phyloP scores from a whole-genome alignment of 2,329 filamentous ascomycete species.

The Hypoxylon sp. region DNA sequence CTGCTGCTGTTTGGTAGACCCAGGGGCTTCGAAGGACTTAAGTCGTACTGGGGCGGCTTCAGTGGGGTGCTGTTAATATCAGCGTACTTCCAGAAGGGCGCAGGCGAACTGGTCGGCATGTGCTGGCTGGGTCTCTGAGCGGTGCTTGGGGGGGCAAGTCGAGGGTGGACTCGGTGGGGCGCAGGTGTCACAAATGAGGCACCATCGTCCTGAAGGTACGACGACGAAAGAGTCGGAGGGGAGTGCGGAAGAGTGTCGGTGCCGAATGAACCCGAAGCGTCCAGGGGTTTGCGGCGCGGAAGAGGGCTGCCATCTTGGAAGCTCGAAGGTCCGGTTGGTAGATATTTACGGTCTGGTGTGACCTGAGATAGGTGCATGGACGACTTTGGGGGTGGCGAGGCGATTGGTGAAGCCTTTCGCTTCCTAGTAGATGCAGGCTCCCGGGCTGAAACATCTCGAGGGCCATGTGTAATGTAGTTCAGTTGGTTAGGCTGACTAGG shows the following conservation, averaged over 20 bases:
- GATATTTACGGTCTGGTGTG: slow-evolving; percentile 70
- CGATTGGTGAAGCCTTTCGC: slow-evolving; percentile 66
- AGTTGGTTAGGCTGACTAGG: slow-evolving; percentile 68
- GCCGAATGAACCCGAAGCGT: slow-evolving; percentile 60
- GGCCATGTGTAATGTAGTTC: slow-evolving; percentile 72
- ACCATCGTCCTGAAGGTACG: slow-evolving; percentile 73
- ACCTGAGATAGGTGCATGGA: slow-evolving; percentile 67
- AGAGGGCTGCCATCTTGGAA: slow-evolving; percentile 74
- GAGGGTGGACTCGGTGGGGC: slow-evolving; percentile 79
- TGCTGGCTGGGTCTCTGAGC: slow-evolving; percentile 86
- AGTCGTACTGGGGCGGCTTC: slow-evolving; percentile 66
- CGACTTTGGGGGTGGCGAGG: slow-evolving; percentile 69
- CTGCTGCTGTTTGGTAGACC: slow-evolving; percentile 70
- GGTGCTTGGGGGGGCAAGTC: slow-evolving; percentile 83
- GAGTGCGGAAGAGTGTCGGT: slow-evolving; percentile 70
- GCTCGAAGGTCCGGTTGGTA: slow-evolving; percentile 55
- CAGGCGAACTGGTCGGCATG: slow-evolving; percentile 87
- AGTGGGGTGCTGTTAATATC: slow-evolving; percentile 82
- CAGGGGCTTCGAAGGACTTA: slow-evolving; percentile 70
- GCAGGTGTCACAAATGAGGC: slow-evolving; percentile 79
- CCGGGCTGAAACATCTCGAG: slow-evolving; percentile 67
- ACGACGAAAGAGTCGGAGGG: slow-evolving; percentile 71
- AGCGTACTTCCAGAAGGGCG: slow-evolving; percentile 90
- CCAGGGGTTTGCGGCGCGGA: slow-evolving; percentile 68
- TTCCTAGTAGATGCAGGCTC: slow-evolving; percentile 69